These are phyloP conservation scores for Tricholoma furcatifolium DNA, from an alignment of 768 basidiomycete genomes.

Conservation along the genomic window DNA sequence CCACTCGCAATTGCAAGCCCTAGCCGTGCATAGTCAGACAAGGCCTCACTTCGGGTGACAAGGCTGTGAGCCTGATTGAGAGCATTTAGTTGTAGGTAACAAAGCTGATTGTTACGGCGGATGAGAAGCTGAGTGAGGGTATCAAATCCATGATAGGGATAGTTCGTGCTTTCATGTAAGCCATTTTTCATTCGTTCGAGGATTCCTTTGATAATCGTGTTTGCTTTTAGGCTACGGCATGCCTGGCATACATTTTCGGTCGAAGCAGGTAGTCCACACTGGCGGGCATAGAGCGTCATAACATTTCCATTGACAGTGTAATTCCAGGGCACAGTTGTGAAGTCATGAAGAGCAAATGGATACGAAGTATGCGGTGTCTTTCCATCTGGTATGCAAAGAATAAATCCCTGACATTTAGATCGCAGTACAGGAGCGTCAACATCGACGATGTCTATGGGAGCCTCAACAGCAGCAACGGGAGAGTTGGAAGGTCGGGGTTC, in stretches of 20 bases:
- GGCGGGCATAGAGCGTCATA: neutral
- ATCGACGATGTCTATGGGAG: neutral
- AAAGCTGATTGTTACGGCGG: slow-evolving; percentile 1
- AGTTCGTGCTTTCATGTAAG: slow-evolving; percentile 5
- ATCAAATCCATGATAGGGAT: slow-evolving; percentile 9
- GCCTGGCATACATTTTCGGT: neutral
- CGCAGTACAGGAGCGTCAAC: neutral
- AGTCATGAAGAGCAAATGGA: neutral
- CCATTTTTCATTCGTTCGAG: slow-evolving; percentile 4
- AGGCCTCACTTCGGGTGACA: neutral
- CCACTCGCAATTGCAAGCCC: slow-evolving; percentile 14
- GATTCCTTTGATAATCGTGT: slow-evolving; percentile 11
- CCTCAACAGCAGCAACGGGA: neutral
- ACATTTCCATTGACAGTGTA: neutral
- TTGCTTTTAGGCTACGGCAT: neutral
- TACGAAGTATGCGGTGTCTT: neutral
- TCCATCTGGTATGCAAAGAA: neutral
- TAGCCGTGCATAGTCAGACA: slow-evolving; percentile 15
- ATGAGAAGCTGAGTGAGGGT: slow-evolving; percentile 5
- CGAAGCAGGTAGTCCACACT: neutral
- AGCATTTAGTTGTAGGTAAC: slow-evolving; percentile 1
- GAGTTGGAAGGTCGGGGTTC: neutral
- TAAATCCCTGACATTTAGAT: neutral
- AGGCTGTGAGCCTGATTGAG: too few relatives aligned
- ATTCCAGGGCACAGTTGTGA: neutral